Evolutionary conservation across 2,329 filamentous ascomycete genomes (phyloP).

Genomic region (Fusarium drepaniforme): DNA sequence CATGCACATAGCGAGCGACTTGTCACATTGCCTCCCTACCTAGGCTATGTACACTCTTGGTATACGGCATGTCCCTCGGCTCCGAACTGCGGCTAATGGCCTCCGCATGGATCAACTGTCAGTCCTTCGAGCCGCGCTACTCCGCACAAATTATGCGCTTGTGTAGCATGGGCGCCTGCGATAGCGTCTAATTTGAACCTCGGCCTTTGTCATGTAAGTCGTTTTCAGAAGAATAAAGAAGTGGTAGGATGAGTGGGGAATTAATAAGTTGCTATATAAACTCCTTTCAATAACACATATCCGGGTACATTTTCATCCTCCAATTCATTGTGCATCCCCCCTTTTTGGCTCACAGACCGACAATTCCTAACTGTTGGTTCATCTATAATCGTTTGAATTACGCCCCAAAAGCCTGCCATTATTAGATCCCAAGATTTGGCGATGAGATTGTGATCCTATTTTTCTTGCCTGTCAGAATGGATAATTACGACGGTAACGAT

Average conservation of each 20-base stretch:
- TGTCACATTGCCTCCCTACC: constrained; percentile 7
- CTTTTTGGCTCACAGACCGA: background rate
- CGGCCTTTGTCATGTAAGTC: background rate
- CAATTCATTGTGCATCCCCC: background rate
- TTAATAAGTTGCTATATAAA: background rate
- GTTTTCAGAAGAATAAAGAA: background rate
- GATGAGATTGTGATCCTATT: background rate
- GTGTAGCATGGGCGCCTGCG: background rate
- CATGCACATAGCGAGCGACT: constrained; percentile 12
- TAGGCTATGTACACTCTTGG: background rate
- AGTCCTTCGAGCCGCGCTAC: background rate
- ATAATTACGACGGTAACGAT: background rate
- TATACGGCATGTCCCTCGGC: background rate
- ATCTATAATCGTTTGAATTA: background rate
- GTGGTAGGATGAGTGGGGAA: background rate
- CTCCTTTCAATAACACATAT: background rate
- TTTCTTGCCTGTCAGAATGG: background rate
- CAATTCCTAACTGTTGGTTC: background rate
- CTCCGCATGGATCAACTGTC: background rate
- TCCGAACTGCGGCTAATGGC: background rate
- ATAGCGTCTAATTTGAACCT: background rate
- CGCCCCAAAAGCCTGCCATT: background rate
- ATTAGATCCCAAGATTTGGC: background rate
- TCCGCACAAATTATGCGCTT: background rate
- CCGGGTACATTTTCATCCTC: background rate